These are phyloP conservation scores for Lecanoromycetidae sp. DNA, from an alignment of 2,329 filamentous ascomycete species.

Conservation along the genomic window DNA sequence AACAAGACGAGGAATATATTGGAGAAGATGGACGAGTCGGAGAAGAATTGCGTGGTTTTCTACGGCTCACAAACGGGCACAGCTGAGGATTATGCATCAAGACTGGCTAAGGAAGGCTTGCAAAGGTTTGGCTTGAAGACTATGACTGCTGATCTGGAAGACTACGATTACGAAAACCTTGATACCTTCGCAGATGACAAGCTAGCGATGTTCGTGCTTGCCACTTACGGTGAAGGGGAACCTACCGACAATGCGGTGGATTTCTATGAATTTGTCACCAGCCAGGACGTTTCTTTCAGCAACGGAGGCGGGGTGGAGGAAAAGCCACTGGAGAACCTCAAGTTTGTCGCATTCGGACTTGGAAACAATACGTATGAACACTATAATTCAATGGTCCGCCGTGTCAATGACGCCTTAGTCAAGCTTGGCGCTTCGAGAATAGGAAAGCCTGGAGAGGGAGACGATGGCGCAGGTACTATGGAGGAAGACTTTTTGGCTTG, in stretches of 20 bases:
- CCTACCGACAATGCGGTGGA: constrained; percentile 98
- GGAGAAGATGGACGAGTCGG: constrained; percentile 88
- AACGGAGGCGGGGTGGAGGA: constrained; percentile 51
- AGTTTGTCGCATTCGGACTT: constrained; percentile 89
- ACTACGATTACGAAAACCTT: constrained; percentile 93
- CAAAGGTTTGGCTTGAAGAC: constrained; percentile 93
- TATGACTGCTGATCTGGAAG: constrained; percentile 95
- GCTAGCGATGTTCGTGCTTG: constrained; percentile 85
- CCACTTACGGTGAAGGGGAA: constrained; percentile 96
- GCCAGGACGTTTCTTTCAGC: constrained; percentile 70
- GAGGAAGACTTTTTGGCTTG: constrained; percentile 97
- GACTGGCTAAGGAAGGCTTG: constrained; percentile 92
- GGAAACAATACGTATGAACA: constrained; percentile 99
- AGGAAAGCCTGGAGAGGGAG: constrained; percentile 82
- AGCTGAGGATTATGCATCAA: constrained; percentile 93
- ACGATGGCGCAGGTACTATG: constrained; percentile 97
- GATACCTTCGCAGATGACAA: constrained; percentile 83
- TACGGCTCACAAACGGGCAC: constrained; percentile 98
- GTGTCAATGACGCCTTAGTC: constrained; percentile 67
- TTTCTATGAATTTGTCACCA: constrained; percentile 90
- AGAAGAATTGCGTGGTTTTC: constrained; percentile 97
- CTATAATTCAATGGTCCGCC: constrained; percentile 97
- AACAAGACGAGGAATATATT: constrained; percentile 84
- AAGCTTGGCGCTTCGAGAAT: constrained; percentile 77
- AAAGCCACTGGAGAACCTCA: constrained; percentile 66